Percentiles rank a stretch among this genome's conserved stretches.
Conservation (phyloP, 2,329 filamentous ascomycete genomes). For the Huntiella savannae region DNA sequence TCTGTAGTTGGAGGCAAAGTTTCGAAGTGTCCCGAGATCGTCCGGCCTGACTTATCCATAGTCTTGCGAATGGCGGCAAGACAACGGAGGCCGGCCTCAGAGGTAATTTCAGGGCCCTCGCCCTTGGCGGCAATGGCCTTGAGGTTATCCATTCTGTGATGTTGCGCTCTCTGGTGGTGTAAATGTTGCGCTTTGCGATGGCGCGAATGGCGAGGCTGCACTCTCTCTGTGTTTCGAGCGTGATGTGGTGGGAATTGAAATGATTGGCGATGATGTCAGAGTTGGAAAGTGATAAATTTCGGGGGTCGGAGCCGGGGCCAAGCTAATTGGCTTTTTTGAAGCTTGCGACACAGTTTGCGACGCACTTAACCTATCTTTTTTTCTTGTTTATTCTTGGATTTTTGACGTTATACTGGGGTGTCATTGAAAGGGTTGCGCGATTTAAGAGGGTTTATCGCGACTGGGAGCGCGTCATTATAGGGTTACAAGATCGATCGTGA, state of each 20-base stretch:
- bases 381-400: not conserved
- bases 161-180: conserved; percentile 2
- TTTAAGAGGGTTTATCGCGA: too few species aligned
- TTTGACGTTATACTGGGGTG: too few species aligned
- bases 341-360: not conserved
- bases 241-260: too few species aligned
- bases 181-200: not conserved
- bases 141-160: conserved; percentile 15
- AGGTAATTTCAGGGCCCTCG: conserved; percentile 50
- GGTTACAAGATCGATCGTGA: too few species aligned
- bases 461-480: too few species aligned
- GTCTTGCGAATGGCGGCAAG: conserved; percentile 57
- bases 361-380: not conserved
- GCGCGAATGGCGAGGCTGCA: too few species aligned
- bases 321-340: not conserved
- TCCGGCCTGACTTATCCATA: conserved; percentile 63
- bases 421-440: too few species aligned
- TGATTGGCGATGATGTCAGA: too few species aligned
- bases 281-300: too few species aligned
- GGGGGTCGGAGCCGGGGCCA: too few species aligned
- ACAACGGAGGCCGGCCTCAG: conserved; percentile 51
- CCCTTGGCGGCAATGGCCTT: conserved; percentile 23
- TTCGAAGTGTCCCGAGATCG: conserved; percentile 58
- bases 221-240: too few species aligned
- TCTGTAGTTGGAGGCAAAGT: conserved; percentile 43